phyloP scores from a whole-genome alignment of 768 basidiomycete species.

The Auricularia cornea region DNA sequence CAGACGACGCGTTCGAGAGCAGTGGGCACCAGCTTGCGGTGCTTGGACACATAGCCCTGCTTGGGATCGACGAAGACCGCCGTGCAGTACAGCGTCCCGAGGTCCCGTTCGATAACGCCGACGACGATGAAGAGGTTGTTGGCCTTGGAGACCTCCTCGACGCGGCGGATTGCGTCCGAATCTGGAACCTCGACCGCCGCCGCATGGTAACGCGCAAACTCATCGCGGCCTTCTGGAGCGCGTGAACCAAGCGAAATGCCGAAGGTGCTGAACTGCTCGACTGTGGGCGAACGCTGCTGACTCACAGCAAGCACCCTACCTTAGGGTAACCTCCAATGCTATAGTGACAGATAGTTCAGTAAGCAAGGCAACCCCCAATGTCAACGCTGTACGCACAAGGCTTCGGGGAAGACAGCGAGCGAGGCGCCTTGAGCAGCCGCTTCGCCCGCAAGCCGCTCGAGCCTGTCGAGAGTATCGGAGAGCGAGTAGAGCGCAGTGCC shows the following conservation, averaged over 20 bases:
- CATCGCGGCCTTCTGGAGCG: conserved; percentile 43
- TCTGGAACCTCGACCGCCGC: conserved; percentile 48
- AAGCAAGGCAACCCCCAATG: not conserved
- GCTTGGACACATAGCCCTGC: conserved; percentile 48
- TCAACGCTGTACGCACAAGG: conserved; percentile 30
- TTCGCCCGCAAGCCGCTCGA: conserved; percentile 36
- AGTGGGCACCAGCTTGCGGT: conserved; percentile 59
- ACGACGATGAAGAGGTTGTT: conserved; percentile 48
- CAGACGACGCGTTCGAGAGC: conserved; percentile 52
- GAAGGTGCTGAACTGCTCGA: conserved; percentile 24
- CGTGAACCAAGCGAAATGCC: conserved; percentile 45
- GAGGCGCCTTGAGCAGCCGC: conserved; percentile 41
- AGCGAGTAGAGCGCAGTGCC: conserved; percentile 40
- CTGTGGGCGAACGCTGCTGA: not conserved
- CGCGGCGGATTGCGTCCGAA: conserved; percentile 36
- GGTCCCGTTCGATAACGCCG: conserved; percentile 51
- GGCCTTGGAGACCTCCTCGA: conserved; percentile 42
- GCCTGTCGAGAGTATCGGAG: conserved; percentile 39
- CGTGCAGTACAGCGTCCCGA: conserved; percentile 56
- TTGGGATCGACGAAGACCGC: conserved; percentile 46
- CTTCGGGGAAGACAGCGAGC: conserved; percentile 49
- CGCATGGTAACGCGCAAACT: conserved; percentile 45
- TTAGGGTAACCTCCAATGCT: conserved; percentile 16
- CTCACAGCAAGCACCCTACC: not conserved
- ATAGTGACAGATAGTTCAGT: not conserved